Evolutionary conservation across 2,329 filamentous ascomycete genomes (phyloP).

Genomic region (Exophiala alcalophila): DNA sequence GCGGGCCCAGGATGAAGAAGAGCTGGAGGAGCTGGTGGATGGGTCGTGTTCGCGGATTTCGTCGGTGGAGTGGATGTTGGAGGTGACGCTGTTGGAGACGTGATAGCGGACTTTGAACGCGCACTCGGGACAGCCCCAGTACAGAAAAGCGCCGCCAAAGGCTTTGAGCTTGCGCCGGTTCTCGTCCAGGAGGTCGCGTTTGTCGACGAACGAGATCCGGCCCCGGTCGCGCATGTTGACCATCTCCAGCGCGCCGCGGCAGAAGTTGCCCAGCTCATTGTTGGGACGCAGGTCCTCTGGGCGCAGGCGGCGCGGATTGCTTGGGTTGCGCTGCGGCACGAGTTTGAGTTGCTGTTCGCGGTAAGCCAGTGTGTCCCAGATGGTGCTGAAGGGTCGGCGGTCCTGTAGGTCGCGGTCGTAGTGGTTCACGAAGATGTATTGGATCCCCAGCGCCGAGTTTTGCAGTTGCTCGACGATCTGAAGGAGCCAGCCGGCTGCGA

Average conservation of each 20-base stretch:
- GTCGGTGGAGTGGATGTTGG: slow-evolving; percentile 27
- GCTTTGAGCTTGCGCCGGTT: slow-evolving; percentile 21
- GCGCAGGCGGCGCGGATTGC: slow-evolving; percentile 18
- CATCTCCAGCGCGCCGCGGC: slow-evolving; percentile 29
- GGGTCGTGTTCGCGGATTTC: slow-evolving; percentile 27
- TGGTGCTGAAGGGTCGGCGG: slow-evolving; percentile 22
- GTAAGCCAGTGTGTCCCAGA: slow-evolving; percentile 25
- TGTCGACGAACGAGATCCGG: slow-evolving; percentile 22
- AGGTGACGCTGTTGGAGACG: slow-evolving; percentile 21
- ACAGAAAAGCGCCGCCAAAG: slow-evolving; percentile 26
- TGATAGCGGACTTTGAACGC: slow-evolving; percentile 29
- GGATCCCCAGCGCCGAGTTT: slow-evolving; percentile 26
- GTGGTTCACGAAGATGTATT: slow-evolving; percentile 28
- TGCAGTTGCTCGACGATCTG: slow-evolving; percentile 26
- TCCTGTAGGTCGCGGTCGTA: slow-evolving; percentile 29
- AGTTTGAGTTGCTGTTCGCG: slow-evolving; percentile 25
- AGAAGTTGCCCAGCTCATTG: slow-evolving; percentile 27
- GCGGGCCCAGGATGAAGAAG: too few relatives aligned
- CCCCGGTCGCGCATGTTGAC: slow-evolving; percentile 29
- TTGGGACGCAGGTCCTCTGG: slow-evolving; percentile 22
- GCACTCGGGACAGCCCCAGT: slow-evolving; percentile 31
- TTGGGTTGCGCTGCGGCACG: slow-evolving; percentile 14
- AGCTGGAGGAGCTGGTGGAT: too few relatives aligned
- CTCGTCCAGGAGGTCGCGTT: slow-evolving; percentile 22
- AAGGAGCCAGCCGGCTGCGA: slow-evolving; percentile 21